Percentiles rank a stretch among this genome's conserved stretches.
These are phyloP conservation scores for Alisma plantagoaquatica DNA, from an alignment of 106 monocot species.

Conservation along the genomic window DNA sequence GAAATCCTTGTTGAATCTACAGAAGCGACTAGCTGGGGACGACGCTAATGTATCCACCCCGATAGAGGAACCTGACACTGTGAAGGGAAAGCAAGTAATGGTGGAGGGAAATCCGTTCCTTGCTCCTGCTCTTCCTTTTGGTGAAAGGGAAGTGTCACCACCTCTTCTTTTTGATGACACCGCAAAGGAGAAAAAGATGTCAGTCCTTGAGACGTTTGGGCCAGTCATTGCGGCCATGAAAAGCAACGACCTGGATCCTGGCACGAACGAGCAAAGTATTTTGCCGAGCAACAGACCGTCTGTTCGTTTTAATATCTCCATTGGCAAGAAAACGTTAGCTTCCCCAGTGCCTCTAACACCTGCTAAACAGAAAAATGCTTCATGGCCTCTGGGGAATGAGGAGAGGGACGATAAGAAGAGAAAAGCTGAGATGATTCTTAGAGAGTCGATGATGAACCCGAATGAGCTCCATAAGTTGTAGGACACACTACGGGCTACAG, in stretches of 20 bases:
- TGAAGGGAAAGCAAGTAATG: slow-evolving; percentile 40
- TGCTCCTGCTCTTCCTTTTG: slow-evolving; percentile 47
- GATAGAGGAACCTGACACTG: slow-evolving; percentile 4
- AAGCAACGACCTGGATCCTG: slow-evolving; percentile 24
- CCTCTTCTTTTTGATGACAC: slow-evolving; percentile 17
- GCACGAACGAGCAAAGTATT: slow-evolving; percentile 6
- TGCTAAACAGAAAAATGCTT: slow-evolving; percentile 18
- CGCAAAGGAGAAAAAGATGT: slow-evolving; percentile 18
- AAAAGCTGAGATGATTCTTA: slow-evolving; percentile 81
- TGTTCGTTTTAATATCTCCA: slow-evolving; percentile 62
- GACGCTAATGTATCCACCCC: slow-evolving; percentile 14
- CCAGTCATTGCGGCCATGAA: slow-evolving; percentile 59
- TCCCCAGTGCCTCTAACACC: slow-evolving; percentile 16
- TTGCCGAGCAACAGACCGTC: slow-evolving; percentile 44
- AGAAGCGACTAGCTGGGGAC: slow-evolving; percentile 37
- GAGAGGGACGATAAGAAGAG: slow-evolving; percentile 91
- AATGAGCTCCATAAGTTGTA: slow-evolving; percentile 80
- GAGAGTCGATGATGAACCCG: slow-evolving; percentile 89
- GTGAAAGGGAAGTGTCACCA: slow-evolving; percentile 44
- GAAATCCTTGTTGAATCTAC: slow-evolving; percentile 67
- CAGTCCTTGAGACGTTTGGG: slow-evolving; percentile 67
- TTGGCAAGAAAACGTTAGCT: slow-evolving; percentile 53
- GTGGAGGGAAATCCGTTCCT: slow-evolving; percentile 48
- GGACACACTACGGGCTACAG: slow-evolving; percentile 12
- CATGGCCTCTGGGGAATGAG: slow-evolving; percentile 64